Evolutionary conservation across 2,329 filamentous ascomycete species (phyloP), one percentile per base, ranked within the genome.

Genomic region (Teratosphaeria nubilosa): DNA sequence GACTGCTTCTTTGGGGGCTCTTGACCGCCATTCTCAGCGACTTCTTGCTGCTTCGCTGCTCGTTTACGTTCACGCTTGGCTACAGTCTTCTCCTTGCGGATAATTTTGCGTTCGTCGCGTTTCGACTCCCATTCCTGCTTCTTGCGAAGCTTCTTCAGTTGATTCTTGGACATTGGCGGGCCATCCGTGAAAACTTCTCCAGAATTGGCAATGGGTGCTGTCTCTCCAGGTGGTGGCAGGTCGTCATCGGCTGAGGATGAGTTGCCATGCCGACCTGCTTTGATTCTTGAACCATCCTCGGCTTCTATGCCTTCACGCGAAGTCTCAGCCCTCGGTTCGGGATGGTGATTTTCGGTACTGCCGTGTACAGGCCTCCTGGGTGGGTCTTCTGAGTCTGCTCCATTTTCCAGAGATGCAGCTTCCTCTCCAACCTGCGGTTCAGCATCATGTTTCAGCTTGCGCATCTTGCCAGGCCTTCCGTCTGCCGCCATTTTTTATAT

Each of bases 91-190:
- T 84, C 80, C 67, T 81, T 84, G 55, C 82, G 77, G 65, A 79
- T 78, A n/a, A 72, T 70, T 67, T 82, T 84, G 64, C 83, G 81
- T 31, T 77, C 74, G 50, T 79, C 75, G 5, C 84, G 86, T 24
- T 81, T 82, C 7, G 86, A 84, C 66, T 95, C 90, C 87, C 89
- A 95, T 70, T 83, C 78, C 69, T 88, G 80, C 62, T 84, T 80
- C 57, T 84, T 85, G 60, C 82, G 84, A 56, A 90, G 77, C 69
- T 90, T 92, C 74, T 95, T 96, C 60, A 87, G 77, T 65, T 92
- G 87, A 68, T 86, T 95, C 69, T 97, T 97, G 20, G 92, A 96
- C 55, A 96, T 64, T 41, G 73, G 66, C n/a, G 62, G 62, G 25
- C 59, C 61, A n/a, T 56, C 54, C 6, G 52, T 24, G 20, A 24